Conservation (phyloP, 208 protist genomes). For the Paratrypanosoma confusum region DNA sequence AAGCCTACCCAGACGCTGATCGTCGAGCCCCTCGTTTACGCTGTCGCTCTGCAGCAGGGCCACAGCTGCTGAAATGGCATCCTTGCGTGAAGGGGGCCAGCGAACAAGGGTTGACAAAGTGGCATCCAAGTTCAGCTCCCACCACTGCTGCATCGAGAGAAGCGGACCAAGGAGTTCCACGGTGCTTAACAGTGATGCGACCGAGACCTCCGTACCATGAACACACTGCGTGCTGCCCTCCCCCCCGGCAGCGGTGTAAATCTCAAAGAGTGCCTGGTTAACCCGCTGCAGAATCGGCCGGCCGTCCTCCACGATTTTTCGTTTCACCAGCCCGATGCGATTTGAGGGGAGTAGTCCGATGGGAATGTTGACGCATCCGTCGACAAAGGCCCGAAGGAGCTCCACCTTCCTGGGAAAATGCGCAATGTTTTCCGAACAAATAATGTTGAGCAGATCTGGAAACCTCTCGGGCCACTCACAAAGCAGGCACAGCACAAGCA, state of each 20-base stretch:
- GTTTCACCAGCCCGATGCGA: conserved; percentile 22
- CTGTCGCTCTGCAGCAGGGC: conserved; percentile 22
- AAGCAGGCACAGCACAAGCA: conserved; percentile 55
- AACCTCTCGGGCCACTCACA: conserved; percentile 15
- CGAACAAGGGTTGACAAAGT: conserved; percentile 40
- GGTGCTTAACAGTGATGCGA: conserved; percentile 25
- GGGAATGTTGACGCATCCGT: conserved; percentile 28
- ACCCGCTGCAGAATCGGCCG: conserved; percentile 21
- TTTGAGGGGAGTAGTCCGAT: conserved; percentile 40
- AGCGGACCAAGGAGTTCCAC: conserved; percentile 22
- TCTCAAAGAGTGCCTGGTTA: conserved; percentile 37
- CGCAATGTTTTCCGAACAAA: conserved; percentile 11
- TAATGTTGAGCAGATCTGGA: conserved; percentile 6
- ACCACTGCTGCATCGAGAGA: conserved; percentile 26
- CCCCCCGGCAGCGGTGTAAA: conserved; percentile 38
- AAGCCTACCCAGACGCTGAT: no score
- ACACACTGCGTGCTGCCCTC: conserved; percentile 13
- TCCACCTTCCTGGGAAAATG: conserved; percentile 18
- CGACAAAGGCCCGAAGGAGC: conserved; percentile 33
- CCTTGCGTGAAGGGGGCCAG: conserved; percentile 34
- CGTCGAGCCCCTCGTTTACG: no score
- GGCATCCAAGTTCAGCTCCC: conserved; percentile 29
- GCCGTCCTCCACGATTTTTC: conserved; percentile 10
- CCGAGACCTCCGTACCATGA: conserved; percentile 14
- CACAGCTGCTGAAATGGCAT: conserved; percentile 22